A percentile compares a stretch with the other conserved stretches of the same genome.
These are phyloP conservation scores for Pseudopithomyces chartarum DNA, from an alignment of 2,329 filamentous ascomycete species.

Conservation along the genomic window DNA sequence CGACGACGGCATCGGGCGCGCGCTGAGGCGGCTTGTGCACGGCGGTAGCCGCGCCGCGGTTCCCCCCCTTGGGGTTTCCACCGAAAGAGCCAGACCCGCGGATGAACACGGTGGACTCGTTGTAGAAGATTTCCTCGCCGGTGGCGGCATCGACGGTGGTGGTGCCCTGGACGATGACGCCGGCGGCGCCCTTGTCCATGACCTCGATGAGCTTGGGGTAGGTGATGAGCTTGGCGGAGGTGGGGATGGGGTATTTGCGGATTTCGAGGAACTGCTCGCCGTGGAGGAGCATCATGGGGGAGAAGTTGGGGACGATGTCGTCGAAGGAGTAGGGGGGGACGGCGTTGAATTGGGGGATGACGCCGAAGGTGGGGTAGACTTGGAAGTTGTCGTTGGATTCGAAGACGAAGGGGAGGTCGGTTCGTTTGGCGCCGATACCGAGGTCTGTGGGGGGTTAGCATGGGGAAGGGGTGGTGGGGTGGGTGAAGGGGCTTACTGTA, in stretches of 20 bases:
- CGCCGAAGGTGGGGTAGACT: slow-evolving; percentile 90
- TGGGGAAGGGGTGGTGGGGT: background rate
- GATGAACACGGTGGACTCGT: slow-evolving; percentile 92
- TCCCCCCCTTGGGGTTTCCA: slow-evolving; percentile 74
- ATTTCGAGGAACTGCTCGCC: slow-evolving; percentile 98
- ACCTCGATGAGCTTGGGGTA: slow-evolving; percentile 87
- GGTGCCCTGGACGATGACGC: slow-evolving; percentile 78
- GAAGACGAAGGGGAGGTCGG: slow-evolving; percentile 84
- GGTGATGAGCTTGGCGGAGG: slow-evolving; percentile 75
- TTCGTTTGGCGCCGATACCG: slow-evolving; percentile 88
- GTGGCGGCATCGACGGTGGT: slow-evolving; percentile 84
- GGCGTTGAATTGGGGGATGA: slow-evolving; percentile 91
- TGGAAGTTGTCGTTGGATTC: slow-evolving; percentile 94
- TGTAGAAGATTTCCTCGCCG: slow-evolving; percentile 94
- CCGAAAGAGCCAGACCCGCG: slow-evolving; percentile 90
- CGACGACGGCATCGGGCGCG: slow-evolving; percentile 77
- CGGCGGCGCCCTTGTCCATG: slow-evolving; percentile 91
- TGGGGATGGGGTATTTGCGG: slow-evolving; percentile 88
- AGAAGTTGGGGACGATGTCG: slow-evolving; percentile 92
- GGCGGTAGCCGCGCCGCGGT: slow-evolving; percentile 80
- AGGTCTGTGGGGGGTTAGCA: slow-evolving; percentile 61
- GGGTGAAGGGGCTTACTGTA: slow-evolving; percentile 63
- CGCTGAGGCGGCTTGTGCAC: slow-evolving; percentile 79
- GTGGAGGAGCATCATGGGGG: slow-evolving; percentile 97
- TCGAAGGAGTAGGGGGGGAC: slow-evolving; percentile 78